Evolutionary conservation across 2,329 filamentous ascomycete species (phyloP).

Genomic region (Aureobasidium leucospermi): DNA sequence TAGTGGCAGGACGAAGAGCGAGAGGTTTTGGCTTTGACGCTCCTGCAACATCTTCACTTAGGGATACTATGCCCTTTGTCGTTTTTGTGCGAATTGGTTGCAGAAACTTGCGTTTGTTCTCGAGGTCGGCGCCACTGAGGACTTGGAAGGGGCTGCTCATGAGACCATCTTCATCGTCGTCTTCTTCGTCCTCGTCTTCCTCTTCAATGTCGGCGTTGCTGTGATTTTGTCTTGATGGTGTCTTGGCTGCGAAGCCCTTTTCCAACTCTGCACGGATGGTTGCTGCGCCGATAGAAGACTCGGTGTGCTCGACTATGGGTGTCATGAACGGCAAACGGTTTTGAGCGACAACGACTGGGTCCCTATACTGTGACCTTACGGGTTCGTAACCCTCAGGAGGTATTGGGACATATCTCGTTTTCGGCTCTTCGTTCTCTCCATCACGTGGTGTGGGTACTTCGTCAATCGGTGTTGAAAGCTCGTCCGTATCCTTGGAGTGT

Average conservation of each 20-base stretch:
- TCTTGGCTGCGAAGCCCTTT: conserved; percentile 59
- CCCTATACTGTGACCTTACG: conserved; percentile 65
- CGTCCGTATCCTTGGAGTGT: conserved; percentile 24
- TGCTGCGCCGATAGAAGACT: conserved; percentile 69
- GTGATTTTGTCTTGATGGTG: conserved; percentile 58
- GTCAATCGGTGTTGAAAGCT: conserved; percentile 24
- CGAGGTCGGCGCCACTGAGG: conserved; percentile 39
- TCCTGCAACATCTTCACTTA: conserved; percentile 20
- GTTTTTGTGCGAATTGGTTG: conserved; percentile 46
- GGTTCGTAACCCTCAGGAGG: conserved; percentile 83
- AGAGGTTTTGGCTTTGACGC: conserved; percentile 19
- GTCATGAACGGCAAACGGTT: conserved; percentile 97
- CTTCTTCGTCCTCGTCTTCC: conserved; percentile 25
- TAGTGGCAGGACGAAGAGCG: conserved; percentile 23
- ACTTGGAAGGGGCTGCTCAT: conserved; percentile 66
- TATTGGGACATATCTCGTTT: conserved; percentile 65
- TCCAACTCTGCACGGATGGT: conserved; percentile 51
- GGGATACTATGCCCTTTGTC: conserved; percentile 36
- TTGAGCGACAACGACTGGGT: conserved; percentile 72
- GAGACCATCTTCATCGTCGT: conserved; percentile 41
- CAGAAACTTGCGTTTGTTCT: conserved; percentile 38
- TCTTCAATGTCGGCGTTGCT: conserved; percentile 28
- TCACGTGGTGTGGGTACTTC: conserved; percentile 42
- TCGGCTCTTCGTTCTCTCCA: conserved; percentile 36
- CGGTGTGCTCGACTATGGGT: conserved; percentile 91